Conservation (phyloP, 1,139 yeast genomes). For the Yamadazyma friedrichii region DNA sequence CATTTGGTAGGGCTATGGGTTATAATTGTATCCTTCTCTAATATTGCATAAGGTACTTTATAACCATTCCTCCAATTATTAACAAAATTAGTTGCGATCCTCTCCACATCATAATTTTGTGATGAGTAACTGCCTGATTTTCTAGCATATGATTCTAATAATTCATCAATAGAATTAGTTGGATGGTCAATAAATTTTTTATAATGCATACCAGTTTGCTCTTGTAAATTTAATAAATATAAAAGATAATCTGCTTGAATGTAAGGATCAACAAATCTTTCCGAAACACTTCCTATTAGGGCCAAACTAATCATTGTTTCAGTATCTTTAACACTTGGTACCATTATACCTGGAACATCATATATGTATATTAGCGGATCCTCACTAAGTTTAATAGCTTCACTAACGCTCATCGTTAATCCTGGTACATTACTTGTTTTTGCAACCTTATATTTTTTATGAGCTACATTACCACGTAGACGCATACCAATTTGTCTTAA, state of each 20-base stretch:
- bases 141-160: slow-evolving; percentile 56
- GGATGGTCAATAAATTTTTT: slow-evolving; percentile 55
- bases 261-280: slow-evolving; percentile 72
- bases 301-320: slow-evolving; percentile 77
- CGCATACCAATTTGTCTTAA: slow-evolving; percentile 56
- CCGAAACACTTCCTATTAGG: slow-evolving; percentile 75
- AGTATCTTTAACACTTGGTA: slow-evolving; percentile 67
- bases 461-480: slow-evolving; percentile 12
- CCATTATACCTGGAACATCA: slow-evolving; percentile 92
- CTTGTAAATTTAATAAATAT: slow-evolving; percentile 68
- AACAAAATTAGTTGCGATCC: slow-evolving; percentile 69
- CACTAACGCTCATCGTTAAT: slow-evolving; percentile 79
- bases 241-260: slow-evolving; percentile 85
- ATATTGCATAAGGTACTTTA: slow-evolving; percentile 30
- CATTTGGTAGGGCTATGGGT: slow-evolving; percentile 28
- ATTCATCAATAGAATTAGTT: slow-evolving; percentile 69
- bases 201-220: slow-evolving; percentile 43
- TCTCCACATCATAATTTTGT: slow-evolving; percentile 49
- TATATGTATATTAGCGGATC: slow-evolving; percentile 71
- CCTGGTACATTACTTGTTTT: slow-evolving; percentile 89
- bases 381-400: slow-evolving; percentile 61
- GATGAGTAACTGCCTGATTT: slow-evolving; percentile 35
- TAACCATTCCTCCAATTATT: slow-evolving; percentile 65
- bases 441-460: slow-evolving; percentile 63
- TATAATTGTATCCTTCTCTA: slow-evolving; percentile 37